Conservation (phyloP, 2,329 filamentous ascomycete species). For the Pseudogymnoascus sp. region DNA sequence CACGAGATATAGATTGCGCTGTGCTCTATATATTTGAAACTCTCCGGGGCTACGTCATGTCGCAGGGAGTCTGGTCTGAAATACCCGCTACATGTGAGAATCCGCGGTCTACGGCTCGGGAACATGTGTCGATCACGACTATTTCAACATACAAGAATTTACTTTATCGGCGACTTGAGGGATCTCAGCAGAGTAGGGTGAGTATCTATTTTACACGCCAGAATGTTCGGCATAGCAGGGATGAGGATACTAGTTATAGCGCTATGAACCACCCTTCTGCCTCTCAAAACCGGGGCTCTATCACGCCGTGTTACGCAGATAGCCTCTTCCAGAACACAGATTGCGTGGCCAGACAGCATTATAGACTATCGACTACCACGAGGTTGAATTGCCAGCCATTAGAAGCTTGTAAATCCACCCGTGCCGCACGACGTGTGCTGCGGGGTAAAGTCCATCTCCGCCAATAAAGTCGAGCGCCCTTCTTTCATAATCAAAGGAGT, state of each 20-base stretch:
- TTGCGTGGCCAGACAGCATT: too few relatives aligned
- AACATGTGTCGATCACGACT: constrained; percentile 4
- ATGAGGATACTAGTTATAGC: background rate
- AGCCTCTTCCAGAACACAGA: background rate
- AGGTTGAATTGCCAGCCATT: background rate
- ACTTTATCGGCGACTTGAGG: background rate
- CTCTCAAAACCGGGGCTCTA: background rate
- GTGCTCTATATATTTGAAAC: background rate
- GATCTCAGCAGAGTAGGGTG: too few relatives aligned
- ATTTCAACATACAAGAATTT: background rate
- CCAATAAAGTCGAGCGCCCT: background rate
- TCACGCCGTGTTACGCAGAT: background rate
- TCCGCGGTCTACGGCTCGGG: background rate
- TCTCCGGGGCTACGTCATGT: background rate
- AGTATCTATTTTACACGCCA: too few relatives aligned
- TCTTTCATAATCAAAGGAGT: background rate
- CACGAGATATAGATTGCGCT: background rate
- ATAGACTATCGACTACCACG: too few relatives aligned
- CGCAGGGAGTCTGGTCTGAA: background rate
- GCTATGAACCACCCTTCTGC: too few relatives aligned
- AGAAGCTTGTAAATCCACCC: background rate
- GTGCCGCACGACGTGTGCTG: background rate
- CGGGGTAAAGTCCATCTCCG: background rate
- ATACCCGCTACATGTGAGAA: constrained; percentile 2
- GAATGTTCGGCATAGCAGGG: background rate